These are phyloP conservation scores for Theobroma cacao DNA, from an alignment of 345 rosid species.

Conservation along the genomic window DNA sequence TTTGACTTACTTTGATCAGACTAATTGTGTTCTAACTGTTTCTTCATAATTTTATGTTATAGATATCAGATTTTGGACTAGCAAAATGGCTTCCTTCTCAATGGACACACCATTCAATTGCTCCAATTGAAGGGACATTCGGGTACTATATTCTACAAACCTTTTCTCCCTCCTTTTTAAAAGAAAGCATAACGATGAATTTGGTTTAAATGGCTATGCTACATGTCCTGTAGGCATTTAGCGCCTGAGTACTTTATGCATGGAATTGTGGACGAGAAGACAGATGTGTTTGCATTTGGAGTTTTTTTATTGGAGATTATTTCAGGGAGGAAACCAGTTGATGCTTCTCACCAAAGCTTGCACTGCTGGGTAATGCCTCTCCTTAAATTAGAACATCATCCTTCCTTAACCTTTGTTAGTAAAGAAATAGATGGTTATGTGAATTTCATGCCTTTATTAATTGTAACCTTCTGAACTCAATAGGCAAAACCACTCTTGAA, in stretches of 20 bases:
- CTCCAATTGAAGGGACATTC: slow-evolving; percentile 98
- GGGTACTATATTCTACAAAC: slow-evolving; percentile 46
- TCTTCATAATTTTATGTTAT: not conserved
- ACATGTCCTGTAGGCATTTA: slow-evolving; percentile 50
- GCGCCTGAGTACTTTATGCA: slow-evolving; percentile 97
- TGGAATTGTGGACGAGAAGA: slow-evolving; percentile 98
- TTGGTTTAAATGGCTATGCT: not conserved
- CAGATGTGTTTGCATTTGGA: slow-evolving; percentile 94
- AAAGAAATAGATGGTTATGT: not conserved
- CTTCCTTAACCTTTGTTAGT: not conserved
- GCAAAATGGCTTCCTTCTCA: slow-evolving; percentile 99
- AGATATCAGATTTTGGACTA: slow-evolving; percentile 96
- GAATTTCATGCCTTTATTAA: not conserved
- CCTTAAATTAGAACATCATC: not conserved
- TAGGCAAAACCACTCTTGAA: slow-evolving; percentile 80
- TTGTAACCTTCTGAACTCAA: slow-evolving; percentile 4
- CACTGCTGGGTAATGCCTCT: slow-evolving; percentile 72
- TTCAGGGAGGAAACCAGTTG: slow-evolving; percentile 88
- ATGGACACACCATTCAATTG: slow-evolving; percentile 98
- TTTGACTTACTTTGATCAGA: not conserved
- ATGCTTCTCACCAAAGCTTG: slow-evolving; percentile 84
- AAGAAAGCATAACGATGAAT: not conserved
- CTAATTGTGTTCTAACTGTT: not conserved
- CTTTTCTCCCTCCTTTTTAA: not conserved
- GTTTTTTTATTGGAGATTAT: slow-evolving; percentile 84